Evolutionary conservation across 2,329 filamentous ascomycete genomes (phyloP).

Genomic region (Chaetomium sp.): DNA sequence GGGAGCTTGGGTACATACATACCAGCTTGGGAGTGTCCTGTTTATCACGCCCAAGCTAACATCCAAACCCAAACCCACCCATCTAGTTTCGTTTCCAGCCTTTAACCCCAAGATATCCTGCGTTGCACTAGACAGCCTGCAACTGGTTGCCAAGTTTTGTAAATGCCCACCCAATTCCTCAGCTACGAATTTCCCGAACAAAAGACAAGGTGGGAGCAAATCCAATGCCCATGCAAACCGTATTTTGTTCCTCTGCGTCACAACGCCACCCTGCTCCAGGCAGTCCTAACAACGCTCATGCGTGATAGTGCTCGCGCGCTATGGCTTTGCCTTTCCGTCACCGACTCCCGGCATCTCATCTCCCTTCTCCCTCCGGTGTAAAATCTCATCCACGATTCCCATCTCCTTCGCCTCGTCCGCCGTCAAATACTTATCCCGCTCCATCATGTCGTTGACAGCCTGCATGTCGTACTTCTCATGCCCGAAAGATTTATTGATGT

Average conservation of each 20-base stretch:
- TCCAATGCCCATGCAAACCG: not conserved
- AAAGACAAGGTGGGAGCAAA: too few species aligned
- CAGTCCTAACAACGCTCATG: conserved; percentile 18
- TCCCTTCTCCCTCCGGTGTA: conserved; percentile 58
- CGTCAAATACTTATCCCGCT: conserved; percentile 89
- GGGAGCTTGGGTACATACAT: not conserved
- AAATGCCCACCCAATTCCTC: too few species aligned
- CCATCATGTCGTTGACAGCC: conserved; percentile 91
- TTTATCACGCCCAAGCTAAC: too few species aligned
- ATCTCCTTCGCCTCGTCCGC: conserved; percentile 82
- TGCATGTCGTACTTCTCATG: conserved; percentile 71
- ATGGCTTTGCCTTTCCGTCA: conserved; percentile 17
- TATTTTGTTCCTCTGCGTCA: not conserved
- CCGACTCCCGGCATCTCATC: conserved; percentile 16
- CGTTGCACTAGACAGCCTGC: too few species aligned
- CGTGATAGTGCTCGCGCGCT: conserved; percentile 3
- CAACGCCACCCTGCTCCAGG: not conserved
- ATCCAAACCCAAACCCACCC: too few species aligned
- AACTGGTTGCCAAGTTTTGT: too few species aligned
- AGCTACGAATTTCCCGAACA: not conserved
- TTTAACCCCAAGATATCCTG: too few species aligned
- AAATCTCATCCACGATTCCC: conserved; percentile 86
- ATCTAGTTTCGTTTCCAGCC: too few species aligned
- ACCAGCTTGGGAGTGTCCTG: too few species aligned
- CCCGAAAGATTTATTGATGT: conserved; percentile 72